phyloP scores from a whole-genome alignment of 1,139 yeast genomes.

The Kodamaea suecica region DNA sequence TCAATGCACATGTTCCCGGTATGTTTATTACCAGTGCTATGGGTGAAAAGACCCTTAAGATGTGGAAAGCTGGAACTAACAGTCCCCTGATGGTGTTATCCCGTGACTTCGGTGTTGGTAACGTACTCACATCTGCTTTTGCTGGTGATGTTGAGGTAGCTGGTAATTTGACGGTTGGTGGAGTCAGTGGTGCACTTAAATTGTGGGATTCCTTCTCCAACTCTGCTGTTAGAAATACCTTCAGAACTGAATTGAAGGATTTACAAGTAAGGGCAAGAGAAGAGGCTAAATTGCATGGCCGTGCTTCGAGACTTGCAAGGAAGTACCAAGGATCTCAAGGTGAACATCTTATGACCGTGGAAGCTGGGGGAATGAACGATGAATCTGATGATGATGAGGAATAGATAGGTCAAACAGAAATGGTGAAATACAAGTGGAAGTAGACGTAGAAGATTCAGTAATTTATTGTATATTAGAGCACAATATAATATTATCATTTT shows the following conservation, averaged over 20 bases:
- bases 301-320: conserved; percentile 70
- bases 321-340: conserved; percentile 52
- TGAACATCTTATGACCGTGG: conserved; percentile 60
- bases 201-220: conserved; percentile 92
- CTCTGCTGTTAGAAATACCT: conserved; percentile 67
- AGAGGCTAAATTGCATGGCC: conserved; percentile 53
- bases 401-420: too few species aligned
- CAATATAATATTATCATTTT: too few species aligned
- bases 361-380: conserved; percentile 54
- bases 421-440: too few species aligned
- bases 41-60: conserved; percentile 82
- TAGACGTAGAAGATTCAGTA: too few species aligned
- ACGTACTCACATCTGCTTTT: conserved; percentile 78
- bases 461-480: too few species aligned
- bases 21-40: conserved; percentile 83
- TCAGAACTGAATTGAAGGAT: conserved; percentile 53
- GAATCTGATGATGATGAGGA: conserved; percentile 44
- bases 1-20: conserved; percentile 67
- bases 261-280: conserved; percentile 57
- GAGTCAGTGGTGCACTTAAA: conserved; percentile 78
- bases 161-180: conserved; percentile 84
- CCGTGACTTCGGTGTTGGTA: conserved; percentile 93
- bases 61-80: conserved; percentile 67
- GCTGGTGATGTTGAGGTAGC: conserved; percentile 87
- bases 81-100: conserved; percentile 89